Base-by-base conservation (phyloP, 1,284 basidiomycete genomes). In the Nidula niveotomentosa region DNA sequence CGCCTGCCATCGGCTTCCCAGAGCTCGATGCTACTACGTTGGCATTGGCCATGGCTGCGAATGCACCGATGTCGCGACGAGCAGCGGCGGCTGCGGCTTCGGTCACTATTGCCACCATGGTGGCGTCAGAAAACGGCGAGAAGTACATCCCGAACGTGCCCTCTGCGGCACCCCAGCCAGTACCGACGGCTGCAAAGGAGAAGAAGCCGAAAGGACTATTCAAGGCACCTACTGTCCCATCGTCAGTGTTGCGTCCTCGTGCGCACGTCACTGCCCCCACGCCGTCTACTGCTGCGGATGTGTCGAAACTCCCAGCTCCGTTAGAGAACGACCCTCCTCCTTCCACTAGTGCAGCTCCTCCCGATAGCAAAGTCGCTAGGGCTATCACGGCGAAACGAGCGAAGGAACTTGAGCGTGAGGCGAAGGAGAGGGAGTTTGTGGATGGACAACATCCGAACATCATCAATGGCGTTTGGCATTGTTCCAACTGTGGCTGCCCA, bases 401-500 rank as follows among this genome's bases (percentile, higher is more conserved):
- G n/a, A 86, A 88, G 68, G 90, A 91, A 67, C 75, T 84, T 15
- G 90, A 91, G 71, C 73, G 87, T 43, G 88, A 90, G 62, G 90
- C 89, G 17, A 92, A 91, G 68, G 90, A 91, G 68, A 86, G 78
- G 64, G 90, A 91, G 68, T 91, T 84, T 63, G 85, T 84, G 35
- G 90, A 91, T 62, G 88, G 89, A 7, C 89, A 92, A 65, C 91
- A 92, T 63, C 78, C 86, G 44, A 92, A 93, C 65, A 79, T 84
- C 63, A 90, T 94, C 64, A 76, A 94, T 62, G 93, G 91, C 0
- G 78, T 89, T 2, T 96, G 94, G 94, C 92, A 94, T 73, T 96
- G 94, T 69, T 93, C 90, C 45, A 94, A 94, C 66, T 95, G 79
- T 58, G 94, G 94, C 15, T 91, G 91, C 65, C 93, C 94, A 0